Evolutionary conservation across 306 rosid genomes (phyloP).

Genomic region (Vigna reflexopilosa): DNA sequence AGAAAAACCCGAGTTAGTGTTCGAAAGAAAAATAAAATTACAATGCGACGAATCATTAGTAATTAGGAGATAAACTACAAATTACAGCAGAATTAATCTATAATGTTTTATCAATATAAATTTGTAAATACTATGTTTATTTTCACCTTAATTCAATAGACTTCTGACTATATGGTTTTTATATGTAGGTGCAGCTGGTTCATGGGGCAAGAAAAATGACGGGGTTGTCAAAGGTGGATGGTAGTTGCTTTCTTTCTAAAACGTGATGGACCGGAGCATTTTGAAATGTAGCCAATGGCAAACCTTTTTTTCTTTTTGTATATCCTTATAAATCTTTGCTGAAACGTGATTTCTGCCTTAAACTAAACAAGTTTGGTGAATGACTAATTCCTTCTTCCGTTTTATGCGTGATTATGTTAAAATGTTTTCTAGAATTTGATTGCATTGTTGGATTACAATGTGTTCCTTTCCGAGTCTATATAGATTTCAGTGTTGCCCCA

Average conservation of each 20-base stretch:
- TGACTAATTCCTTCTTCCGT: constrained; percentile 16
- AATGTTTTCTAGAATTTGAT: background rate
- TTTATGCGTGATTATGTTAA: constrained; percentile 19
- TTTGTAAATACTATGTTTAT: background rate
- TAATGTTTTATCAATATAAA: constrained; percentile 7
- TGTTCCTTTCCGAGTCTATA: background rate
- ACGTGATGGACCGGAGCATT: constrained; percentile 25
- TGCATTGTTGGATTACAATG: background rate
- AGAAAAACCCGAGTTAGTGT: background rate
- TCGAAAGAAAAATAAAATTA: background rate
- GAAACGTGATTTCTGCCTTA: constrained; percentile 9
- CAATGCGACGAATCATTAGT: background rate
- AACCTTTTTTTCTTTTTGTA: background rate
- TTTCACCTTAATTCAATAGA: constrained; percentile 25
- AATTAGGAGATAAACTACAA: background rate
- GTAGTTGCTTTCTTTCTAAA: constrained; percentile 42
- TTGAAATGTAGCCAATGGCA: constrained; percentile 1
- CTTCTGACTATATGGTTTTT: background rate
- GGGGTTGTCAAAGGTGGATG: constrained; percentile 60
- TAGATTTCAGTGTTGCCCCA: background rate
- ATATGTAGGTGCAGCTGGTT: constrained; percentile 49
- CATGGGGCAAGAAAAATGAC: constrained; percentile 56
- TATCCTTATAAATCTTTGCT: constrained; percentile 23
- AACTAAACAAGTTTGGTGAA: constrained; percentile 14
- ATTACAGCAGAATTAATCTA: background rate